Evolutionary conservation across 345 rosid species (phyloP).

Genomic region (Anacardium occidentale): DNA sequence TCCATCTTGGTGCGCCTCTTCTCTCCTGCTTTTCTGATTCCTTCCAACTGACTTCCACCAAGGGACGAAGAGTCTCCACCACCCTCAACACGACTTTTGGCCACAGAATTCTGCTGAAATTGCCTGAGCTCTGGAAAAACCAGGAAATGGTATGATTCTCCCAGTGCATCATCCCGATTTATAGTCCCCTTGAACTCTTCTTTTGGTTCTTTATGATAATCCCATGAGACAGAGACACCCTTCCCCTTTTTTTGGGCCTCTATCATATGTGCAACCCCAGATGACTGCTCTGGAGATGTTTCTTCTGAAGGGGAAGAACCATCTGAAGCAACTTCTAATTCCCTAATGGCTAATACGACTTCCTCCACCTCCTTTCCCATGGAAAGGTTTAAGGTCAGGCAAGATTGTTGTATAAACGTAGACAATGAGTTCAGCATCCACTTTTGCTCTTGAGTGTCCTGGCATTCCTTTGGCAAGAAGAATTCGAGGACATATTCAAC

Average conservation of each 20-base stretch:
- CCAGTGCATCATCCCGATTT: slow-evolving; percentile 38
- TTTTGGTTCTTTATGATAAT: slow-evolving; percentile 52
- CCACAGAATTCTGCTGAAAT: slow-evolving; percentile 35
- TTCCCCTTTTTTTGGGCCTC: slow-evolving; percentile 64
- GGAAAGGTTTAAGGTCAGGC: slow-evolving; percentile 46
- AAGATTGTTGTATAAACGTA: slow-evolving; percentile 46
- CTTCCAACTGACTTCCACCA: slow-evolving; percentile 31
- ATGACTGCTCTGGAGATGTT: slow-evolving; percentile 41
- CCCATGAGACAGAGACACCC: slow-evolving; percentile 61
- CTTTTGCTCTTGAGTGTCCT: slow-evolving; percentile 42
- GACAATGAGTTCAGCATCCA: slow-evolving; percentile 50
- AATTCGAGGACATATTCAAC: slow-evolving; percentile 79
- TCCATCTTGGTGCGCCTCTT: slow-evolving; percentile 73
- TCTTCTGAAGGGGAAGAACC: slow-evolving; percentile 42
- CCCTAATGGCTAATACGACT: slow-evolving; percentile 35
- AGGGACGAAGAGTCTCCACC: slow-evolving; percentile 32
- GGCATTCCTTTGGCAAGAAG: slow-evolving; percentile 74
- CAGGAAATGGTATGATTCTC: slow-evolving; percentile 31
- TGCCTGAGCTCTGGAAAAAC: slow-evolving; percentile 38
- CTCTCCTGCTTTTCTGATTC: slow-evolving; percentile 50
- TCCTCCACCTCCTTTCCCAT: slow-evolving; percentile 57
- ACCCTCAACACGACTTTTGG: slow-evolving; percentile 30
- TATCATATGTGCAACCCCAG: slow-evolving; percentile 58
- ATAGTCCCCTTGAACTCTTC: slow-evolving; percentile 58
- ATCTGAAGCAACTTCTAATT: slow-evolving; percentile 30